phyloP scores from a whole-genome alignment of 2,329 filamentous ascomycete species.

The Graphilbum ipis-grandicollis region DNA sequence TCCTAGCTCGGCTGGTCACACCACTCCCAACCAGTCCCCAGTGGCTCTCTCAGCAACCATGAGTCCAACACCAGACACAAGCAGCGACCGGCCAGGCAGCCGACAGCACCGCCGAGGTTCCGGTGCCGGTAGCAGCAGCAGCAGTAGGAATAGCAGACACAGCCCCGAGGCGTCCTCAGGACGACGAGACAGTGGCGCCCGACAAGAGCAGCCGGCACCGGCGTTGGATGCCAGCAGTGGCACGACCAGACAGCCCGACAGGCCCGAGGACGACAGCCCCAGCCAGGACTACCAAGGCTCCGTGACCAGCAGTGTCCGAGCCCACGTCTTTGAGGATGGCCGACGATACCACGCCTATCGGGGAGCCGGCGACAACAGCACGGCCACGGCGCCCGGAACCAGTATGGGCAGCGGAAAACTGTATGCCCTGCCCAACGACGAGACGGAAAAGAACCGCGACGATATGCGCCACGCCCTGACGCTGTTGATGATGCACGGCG shows the following conservation, averaged over 20 bases:
- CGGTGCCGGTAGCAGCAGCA: too few species aligned
- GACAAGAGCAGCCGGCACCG: not conserved
- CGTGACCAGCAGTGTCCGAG: slow-evolving; percentile 13
- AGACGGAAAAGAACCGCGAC: slow-evolving; percentile 22
- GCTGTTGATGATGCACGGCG: slow-evolving; percentile 17
- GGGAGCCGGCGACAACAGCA: slow-evolving; percentile 6
- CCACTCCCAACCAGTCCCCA: not conserved
- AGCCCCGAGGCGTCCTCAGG: too few species aligned
- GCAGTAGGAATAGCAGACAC: too few species aligned
- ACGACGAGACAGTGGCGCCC: not conserved
- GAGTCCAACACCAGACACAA: not conserved
- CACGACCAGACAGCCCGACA: not conserved
- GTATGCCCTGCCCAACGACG: slow-evolving; percentile 20
- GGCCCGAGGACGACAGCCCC: slow-evolving; percentile 5
- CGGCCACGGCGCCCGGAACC: not conserved
- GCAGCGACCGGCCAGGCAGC: not conserved
- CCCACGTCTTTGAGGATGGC: slow-evolving; percentile 16
- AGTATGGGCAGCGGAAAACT: slow-evolving; percentile 3
- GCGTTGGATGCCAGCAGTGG: not conserved
- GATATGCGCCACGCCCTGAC: slow-evolving; percentile 22
- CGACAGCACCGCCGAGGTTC: too few species aligned
- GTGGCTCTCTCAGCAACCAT: not conserved
- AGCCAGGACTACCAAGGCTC: slow-evolving; percentile 13
- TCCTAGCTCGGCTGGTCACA: not conserved
- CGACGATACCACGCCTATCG: slow-evolving; percentile 19